Conservation (phyloP, 2,329 filamentous ascomycete species). For the Ascochyta rabiei region DNA sequence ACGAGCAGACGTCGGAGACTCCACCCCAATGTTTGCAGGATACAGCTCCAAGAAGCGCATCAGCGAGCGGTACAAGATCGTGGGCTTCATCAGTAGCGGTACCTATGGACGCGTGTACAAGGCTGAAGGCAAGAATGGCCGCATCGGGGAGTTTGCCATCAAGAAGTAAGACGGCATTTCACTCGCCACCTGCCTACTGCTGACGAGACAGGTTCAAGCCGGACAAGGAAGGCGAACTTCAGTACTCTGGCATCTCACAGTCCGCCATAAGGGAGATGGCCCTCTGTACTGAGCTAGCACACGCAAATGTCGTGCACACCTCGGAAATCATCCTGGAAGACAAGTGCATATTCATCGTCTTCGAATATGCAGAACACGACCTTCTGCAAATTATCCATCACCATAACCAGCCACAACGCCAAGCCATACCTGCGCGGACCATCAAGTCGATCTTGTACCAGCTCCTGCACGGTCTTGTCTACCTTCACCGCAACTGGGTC, state of each 20-base stretch:
- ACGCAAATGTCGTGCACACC: slow-evolving; percentile 87
- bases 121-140: slow-evolving; percentile 75
- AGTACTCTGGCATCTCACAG: slow-evolving; percentile 97
- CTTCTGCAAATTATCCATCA: slow-evolving; percentile 97
- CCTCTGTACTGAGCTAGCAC: slow-evolving; percentile 86
- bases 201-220: slow-evolving; percentile 74
- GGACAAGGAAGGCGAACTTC: slow-evolving; percentile 96
- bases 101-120: slow-evolving; percentile 99
- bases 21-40: slow-evolving; percentile 49
- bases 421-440: slow-evolving; percentile 84
- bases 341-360: slow-evolving; percentile 99
- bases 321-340: slow-evolving; percentile 97
- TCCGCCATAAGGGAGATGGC: slow-evolving; percentile 98
- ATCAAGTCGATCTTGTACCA: slow-evolving; percentile 96
- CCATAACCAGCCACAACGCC: slow-evolving; percentile 85
- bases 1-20: slow-evolving; percentile 33
- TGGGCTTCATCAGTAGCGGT: slow-evolving; percentile 97
- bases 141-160: slow-evolving; percentile 88
- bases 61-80: slow-evolving; percentile 90
- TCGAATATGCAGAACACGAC: slow-evolving; percentile 98
- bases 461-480: slow-evolving; percentile 90
- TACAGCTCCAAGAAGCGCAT: slow-evolving; percentile 81
- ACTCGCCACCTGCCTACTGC: slow-evolving; percentile 6
- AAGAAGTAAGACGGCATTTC: slow-evolving; percentile 72
- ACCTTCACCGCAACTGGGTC: slow-evolving; percentile 96